Evolutionary conservation across 495 filamentous ascomycete genomes (phyloP).

Genomic region (Penicillium cataractarum): DNA sequence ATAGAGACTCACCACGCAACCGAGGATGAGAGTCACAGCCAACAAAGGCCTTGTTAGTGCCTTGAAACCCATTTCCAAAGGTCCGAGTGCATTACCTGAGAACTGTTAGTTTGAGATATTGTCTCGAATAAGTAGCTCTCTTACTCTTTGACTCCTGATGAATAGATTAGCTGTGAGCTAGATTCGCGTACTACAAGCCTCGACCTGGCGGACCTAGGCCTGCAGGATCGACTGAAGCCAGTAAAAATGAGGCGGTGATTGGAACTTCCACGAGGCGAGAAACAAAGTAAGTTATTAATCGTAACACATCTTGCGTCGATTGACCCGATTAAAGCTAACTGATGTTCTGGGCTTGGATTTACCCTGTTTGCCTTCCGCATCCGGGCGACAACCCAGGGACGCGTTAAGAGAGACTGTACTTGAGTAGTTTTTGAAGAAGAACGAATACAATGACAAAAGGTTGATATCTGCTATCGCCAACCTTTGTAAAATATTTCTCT

Average conservation of each 20-base stretch:
- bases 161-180: background rate
- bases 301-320: background rate
- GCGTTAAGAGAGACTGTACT: background rate
- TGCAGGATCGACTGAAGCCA: background rate
- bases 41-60: background rate
- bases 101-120: background rate
- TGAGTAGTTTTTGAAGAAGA: background rate
- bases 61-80: conserved; percentile 5
- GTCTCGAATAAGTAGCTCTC: background rate
- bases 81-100: background rate
- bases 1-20: conserved; percentile 4
- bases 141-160: background rate
- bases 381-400: background rate
- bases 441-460: background rate
- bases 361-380: background rate
- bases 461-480: too few relatives aligned
- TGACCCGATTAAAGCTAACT: background rate
- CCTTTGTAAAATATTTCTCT: too few relatives aligned
- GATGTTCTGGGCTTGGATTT: background rate
- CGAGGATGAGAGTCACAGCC: background rate
- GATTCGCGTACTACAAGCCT: background rate
- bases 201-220: background rate
- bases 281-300: background rate
- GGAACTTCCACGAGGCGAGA: background rate
- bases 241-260: background rate